A percentile compares a stretch with the other conserved stretches of the same genome.
Conservation (phyloP, 2,329 filamentous ascomycete genomes). For the Alternaria brassicae region DNA sequence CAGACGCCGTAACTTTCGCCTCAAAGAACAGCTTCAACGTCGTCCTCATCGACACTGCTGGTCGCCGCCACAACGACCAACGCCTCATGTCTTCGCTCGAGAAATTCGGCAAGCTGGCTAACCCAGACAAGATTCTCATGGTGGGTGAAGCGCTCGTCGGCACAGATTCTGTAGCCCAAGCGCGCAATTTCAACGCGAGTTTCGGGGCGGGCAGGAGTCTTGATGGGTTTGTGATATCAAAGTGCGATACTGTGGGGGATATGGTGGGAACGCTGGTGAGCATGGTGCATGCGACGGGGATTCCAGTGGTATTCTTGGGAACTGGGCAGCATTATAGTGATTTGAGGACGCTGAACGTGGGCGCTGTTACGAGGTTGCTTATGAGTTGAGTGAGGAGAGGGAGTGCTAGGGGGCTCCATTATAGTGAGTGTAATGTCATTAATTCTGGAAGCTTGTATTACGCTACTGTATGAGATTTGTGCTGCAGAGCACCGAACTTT, state of each 20-base stretch:
- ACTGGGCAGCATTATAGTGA: conserved; percentile 73
- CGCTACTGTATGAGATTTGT: too few species aligned
- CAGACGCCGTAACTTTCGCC: conserved; percentile 87
- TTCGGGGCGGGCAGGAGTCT: conserved; percentile 82
- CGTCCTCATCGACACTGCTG: conserved; percentile 95
- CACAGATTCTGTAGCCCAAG: conserved; percentile 93
- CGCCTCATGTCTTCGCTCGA: conserved; percentile 95
- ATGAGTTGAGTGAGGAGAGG: conserved; percentile 56
- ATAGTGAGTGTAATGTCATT: background rate
- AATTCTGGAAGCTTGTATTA: background rate
- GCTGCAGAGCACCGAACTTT: too few species aligned
- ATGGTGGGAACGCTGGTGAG: conserved; percentile 97
- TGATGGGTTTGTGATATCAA: conserved; percentile 97
- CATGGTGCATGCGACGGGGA: conserved; percentile 95
- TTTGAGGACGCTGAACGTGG: conserved; percentile 68
- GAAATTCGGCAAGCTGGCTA: conserved; percentile 95
- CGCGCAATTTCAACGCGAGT: conserved; percentile 91
- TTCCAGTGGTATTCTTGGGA: conserved; percentile 92
- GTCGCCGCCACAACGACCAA: conserved; percentile 92
- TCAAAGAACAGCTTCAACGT: conserved; percentile 82
- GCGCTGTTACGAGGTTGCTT: conserved; percentile 66
- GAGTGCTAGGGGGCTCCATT: background rate
- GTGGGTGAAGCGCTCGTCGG: conserved; percentile 92
- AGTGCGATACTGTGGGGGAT: conserved; percentile 99
- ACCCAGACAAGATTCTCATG: conserved; percentile 99